Conservation (phyloP, 2,329 filamentous ascomycete genomes). For the Ophiostoma australiae region DNA sequence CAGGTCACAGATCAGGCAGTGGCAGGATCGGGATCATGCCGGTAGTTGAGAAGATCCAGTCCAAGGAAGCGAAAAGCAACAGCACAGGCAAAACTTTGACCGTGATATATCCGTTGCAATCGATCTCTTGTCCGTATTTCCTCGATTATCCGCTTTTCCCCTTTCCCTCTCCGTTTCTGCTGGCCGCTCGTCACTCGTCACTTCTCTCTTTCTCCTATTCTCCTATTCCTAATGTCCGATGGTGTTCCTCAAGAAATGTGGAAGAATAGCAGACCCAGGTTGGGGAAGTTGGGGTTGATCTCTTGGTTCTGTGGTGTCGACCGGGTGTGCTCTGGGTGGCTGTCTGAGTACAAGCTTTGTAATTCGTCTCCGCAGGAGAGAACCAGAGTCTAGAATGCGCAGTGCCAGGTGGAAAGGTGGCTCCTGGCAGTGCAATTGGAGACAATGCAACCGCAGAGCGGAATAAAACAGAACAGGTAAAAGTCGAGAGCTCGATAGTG, state of each 20-base stretch:
- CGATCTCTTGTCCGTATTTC: neutral
- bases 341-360: neutral
- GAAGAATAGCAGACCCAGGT: neutral
- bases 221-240: neutral
- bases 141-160: neutral
- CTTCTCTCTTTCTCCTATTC: slow-evolving; percentile 1
- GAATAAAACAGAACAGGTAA: neutral
- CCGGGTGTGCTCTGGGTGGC: neutral
- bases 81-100: neutral
- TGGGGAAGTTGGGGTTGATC: slow-evolving; percentile 10
- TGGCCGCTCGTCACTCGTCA: no score
- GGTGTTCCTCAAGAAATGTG: slow-evolving; percentile 5
- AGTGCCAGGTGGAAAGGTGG: neutral
- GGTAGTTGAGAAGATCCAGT: neutral
- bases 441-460: neutral
- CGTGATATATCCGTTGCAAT: neutral
- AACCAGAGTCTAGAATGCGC: neutral
- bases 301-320: neutral
- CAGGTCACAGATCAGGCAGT: neutral
- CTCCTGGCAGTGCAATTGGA: neutral
- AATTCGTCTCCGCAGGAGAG: neutral
- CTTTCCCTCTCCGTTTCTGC: neutral
- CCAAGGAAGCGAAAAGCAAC: neutral
- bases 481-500: neutral
- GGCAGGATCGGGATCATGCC: slow-evolving; percentile 6